These are phyloP conservation scores for Dendrostoma leiphaemia DNA, from an alignment of 2,329 filamentous ascomycete genomes.

Conservation along the genomic window DNA sequence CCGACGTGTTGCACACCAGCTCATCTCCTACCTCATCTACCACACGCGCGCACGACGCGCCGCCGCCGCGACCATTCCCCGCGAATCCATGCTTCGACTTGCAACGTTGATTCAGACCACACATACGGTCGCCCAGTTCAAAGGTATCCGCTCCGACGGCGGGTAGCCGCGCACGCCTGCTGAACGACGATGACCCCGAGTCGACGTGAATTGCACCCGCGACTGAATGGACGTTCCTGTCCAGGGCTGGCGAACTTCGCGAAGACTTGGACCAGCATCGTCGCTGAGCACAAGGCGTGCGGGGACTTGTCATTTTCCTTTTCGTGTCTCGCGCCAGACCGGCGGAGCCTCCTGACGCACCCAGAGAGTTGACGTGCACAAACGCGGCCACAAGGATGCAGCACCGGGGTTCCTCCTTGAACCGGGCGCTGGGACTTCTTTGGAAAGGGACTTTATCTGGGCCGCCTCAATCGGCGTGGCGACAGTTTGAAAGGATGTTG, in stretches of 20 bases:
- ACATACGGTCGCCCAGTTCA: constrained; percentile 2
- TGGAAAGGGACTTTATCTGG: constrained; percentile 1
- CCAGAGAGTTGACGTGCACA: background rate
- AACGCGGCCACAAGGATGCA: background rate
- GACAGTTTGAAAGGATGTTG: background rate
- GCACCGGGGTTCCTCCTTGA: background rate
- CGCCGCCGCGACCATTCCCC: no score
- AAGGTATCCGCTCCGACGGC: constrained; percentile 11
- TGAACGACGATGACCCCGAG: background rate
- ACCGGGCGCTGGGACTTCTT: background rate
- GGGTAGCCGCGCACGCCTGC: constrained; percentile 9
- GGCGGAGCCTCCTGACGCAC: background rate
- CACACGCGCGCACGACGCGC: background rate
- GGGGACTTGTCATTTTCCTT: constrained; percentile 9
- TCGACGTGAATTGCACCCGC: background rate
- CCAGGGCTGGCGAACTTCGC: background rate
- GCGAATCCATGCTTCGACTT: no score
- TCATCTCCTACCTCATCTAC: background rate
- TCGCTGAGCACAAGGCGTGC: constrained; percentile 4
- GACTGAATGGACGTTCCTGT: constrained; percentile 6
- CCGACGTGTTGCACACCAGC: background rate
- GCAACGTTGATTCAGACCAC: background rate
- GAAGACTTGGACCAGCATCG: background rate
- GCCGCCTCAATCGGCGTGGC: constrained; percentile 7
- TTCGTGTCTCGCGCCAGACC: background rate